phyloP scores from a whole-genome alignment of 768 basidiomycete species.

The Pilatotrama ljubarskyi region DNA sequence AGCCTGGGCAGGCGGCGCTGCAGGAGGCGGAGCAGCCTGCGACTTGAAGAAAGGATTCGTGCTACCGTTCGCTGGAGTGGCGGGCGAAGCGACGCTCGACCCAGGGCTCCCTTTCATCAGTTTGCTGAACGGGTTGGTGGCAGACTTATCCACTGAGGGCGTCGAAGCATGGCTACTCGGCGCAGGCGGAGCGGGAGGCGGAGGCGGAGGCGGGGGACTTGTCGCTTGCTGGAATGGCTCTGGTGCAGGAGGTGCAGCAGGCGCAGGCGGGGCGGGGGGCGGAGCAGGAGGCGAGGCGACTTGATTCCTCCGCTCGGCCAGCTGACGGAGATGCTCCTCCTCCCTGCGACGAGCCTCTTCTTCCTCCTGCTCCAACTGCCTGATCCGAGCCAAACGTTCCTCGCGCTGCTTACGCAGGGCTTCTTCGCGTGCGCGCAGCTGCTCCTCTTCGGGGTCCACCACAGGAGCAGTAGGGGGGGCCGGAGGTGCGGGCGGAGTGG shows the following conservation, averaged over 20 bases:
- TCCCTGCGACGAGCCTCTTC: slow-evolving; percentile 53
- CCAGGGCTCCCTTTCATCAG: slow-evolving; percentile 52
- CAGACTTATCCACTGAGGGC: slow-evolving; percentile 47
- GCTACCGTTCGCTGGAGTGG: slow-evolving; percentile 43
- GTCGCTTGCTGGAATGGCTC: slow-evolving; percentile 25
- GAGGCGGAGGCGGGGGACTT: slow-evolving; percentile 32
- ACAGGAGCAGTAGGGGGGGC: slow-evolving; percentile 42
- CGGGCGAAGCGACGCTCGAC: slow-evolving; percentile 35
- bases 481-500: slow-evolving; percentile 39
- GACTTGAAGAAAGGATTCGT: slow-evolving; percentile 78
- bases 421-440: slow-evolving; percentile 66
- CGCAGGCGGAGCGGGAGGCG: slow-evolving; percentile 38
- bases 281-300: slow-evolving; percentile 25
- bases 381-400: slow-evolving; percentile 67
- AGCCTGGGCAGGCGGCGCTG: slow-evolving; percentile 37
- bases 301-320: slow-evolving; percentile 26
- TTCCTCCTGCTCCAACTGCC: slow-evolving; percentile 70
- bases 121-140: slow-evolving; percentile 81
- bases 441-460: slow-evolving; percentile 78
- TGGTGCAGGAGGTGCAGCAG: slow-evolving; percentile 39
- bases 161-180: slow-evolving; percentile 30
- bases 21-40: slow-evolving; percentile 43
- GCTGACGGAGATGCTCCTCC: slow-evolving; percentile 36
- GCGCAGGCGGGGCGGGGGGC: slow-evolving; percentile 47
- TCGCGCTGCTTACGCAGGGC: slow-evolving; percentile 67